Percentiles rank a stretch among this genome's conserved stretches.
phyloP scores from a whole-genome alignment of 1,284 basidiomycete genomes.

The Agaricales sp. region DNA sequence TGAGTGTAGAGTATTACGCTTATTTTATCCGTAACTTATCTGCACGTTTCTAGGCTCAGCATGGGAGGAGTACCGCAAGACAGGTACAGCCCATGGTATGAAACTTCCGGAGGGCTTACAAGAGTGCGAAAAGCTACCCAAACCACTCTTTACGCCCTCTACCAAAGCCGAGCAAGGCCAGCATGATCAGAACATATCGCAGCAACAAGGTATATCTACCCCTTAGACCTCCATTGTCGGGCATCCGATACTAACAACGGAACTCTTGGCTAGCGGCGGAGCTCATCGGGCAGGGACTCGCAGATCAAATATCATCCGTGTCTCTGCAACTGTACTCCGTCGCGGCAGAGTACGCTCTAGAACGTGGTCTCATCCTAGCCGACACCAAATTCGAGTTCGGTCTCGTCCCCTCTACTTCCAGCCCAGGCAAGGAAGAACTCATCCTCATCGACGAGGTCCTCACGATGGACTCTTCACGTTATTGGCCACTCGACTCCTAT shows the following conservation, averaged over 20 bases:
- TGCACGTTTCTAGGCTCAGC: slow-evolving; percentile 64
- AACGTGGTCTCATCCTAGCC: slow-evolving; percentile 87
- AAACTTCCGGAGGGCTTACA: slow-evolving; percentile 64
- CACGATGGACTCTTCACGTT: slow-evolving; percentile 95
- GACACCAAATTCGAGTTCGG: slow-evolving; percentile 94
- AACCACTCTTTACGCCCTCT: slow-evolving; percentile 91
- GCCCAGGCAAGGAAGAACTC: slow-evolving; percentile 36
- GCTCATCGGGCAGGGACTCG: slow-evolving; percentile 63
- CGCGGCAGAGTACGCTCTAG: slow-evolving; percentile 72
- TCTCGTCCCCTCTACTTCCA: slow-evolving; percentile 32
- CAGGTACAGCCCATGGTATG: slow-evolving; percentile 86
- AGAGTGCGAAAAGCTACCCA: slow-evolving; percentile 79
- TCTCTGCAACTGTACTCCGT: slow-evolving; percentile 66
- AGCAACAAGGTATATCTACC: slow-evolving; percentile 59
- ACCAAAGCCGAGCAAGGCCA: slow-evolving; percentile 94
- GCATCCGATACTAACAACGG: too few relatives aligned
- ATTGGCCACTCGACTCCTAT: slow-evolving; percentile 84
- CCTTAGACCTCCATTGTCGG: neutral
- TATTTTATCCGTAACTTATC: neutral
- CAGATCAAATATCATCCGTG: slow-evolving; percentile 44
- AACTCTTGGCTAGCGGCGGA: slow-evolving; percentile 37
- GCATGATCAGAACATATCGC: slow-evolving; percentile 98
- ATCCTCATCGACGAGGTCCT: slow-evolving; percentile 94
- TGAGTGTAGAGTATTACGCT: slow-evolving; percentile 20
- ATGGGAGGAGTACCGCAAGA: slow-evolving; percentile 89